These are phyloP conservation scores for Yarrowia bubula DNA, from an alignment of 805 yeast genomes.

Conservation along the genomic window DNA sequence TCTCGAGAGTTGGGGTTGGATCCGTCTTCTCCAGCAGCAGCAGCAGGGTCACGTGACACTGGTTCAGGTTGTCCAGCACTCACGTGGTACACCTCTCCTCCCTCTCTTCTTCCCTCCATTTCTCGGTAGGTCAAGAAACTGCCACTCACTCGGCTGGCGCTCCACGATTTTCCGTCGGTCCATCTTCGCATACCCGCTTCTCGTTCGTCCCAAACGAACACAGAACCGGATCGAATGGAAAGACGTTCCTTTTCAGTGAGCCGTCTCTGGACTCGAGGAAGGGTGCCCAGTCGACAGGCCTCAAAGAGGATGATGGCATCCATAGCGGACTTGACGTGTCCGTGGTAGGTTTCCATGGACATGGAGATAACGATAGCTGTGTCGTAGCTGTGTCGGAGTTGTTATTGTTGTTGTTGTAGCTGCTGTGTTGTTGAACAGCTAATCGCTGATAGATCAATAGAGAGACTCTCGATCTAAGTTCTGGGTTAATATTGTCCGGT, in stretches of 20 bases:
- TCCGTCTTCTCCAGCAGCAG: background rate
- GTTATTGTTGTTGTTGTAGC: background rate
- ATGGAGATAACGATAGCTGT: background rate
- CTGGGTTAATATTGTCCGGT: too few relatives aligned
- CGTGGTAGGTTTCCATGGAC: slow-evolving; percentile 59
- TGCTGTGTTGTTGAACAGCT: too few relatives aligned
- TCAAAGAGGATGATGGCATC: slow-evolving; percentile 68
- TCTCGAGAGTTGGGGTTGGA: background rate
- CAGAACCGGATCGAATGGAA: slow-evolving; percentile 55
- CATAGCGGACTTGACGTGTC: slow-evolving; percentile 53
- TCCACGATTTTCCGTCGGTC: slow-evolving; percentile 77
- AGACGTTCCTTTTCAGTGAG: slow-evolving; percentile 56
- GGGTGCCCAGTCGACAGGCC: slow-evolving; percentile 55
- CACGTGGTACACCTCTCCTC: slow-evolving; percentile 30
- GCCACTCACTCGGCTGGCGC: slow-evolving; percentile 67
- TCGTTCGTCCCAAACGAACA: slow-evolving; percentile 70
- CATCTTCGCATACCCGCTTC: slow-evolving; percentile 72
- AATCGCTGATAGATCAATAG: too few relatives aligned
- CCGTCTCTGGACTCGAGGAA: slow-evolving; percentile 60
- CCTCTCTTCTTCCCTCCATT: slow-evolving; percentile 44
- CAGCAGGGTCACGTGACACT: background rate
- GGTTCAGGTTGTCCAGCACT: background rate
- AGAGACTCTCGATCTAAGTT: too few relatives aligned
- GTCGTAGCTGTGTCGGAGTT: too few relatives aligned
- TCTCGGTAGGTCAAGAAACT: slow-evolving; percentile 62